Conservation (phyloP, 108 stramenopile genomes). For the Skeletonema tropicum region DNA sequence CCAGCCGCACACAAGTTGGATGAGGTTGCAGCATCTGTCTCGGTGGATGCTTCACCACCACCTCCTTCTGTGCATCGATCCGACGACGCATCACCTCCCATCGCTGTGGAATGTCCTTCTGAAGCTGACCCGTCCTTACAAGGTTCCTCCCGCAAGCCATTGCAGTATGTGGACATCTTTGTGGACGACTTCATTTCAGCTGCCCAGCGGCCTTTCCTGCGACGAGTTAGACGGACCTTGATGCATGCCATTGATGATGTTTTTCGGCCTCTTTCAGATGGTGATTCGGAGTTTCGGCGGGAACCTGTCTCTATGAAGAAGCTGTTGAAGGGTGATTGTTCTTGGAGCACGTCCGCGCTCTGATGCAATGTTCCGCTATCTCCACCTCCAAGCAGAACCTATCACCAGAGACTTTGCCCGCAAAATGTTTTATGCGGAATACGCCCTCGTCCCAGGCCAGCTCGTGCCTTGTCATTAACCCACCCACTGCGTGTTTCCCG, state of each 20-base stretch:
- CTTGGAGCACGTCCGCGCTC: slow-evolving; percentile 45
- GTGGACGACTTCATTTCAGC: slow-evolving; percentile 49
- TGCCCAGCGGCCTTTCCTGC: slow-evolving; percentile 21
- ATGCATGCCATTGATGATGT: slow-evolving; percentile 45
- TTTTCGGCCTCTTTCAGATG: slow-evolving; percentile 13
- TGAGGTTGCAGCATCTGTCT: background rate
- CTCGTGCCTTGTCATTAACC: too few relatives aligned
- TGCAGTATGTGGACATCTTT: slow-evolving; percentile 43
- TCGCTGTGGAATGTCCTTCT: too few relatives aligned
- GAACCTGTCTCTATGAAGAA: slow-evolving; percentile 51
- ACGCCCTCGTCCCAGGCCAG: slow-evolving; percentile 7
- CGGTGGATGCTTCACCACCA: background rate
- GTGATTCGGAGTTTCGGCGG: slow-evolving; percentile 20
- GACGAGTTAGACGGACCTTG: background rate
- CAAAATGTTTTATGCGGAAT: slow-evolving; percentile 44
- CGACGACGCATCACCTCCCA: too few relatives aligned
- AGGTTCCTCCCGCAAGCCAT: background rate
- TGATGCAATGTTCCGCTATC: slow-evolving; percentile 62
- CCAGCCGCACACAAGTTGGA: background rate
- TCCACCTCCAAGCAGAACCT: slow-evolving; percentile 45
- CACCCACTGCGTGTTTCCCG: too few relatives aligned
- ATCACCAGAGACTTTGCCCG: slow-evolving; percentile 29
- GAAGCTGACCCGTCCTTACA: background rate
- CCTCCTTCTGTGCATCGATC: too few relatives aligned
- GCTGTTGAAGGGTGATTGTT: slow-evolving; percentile 28